A percentile compares a stretch with the other conserved stretches of the same genome.
Evolutionary conservation across 441 rosid species (phyloP).

Genomic region (Erodium moschatum): DNA sequence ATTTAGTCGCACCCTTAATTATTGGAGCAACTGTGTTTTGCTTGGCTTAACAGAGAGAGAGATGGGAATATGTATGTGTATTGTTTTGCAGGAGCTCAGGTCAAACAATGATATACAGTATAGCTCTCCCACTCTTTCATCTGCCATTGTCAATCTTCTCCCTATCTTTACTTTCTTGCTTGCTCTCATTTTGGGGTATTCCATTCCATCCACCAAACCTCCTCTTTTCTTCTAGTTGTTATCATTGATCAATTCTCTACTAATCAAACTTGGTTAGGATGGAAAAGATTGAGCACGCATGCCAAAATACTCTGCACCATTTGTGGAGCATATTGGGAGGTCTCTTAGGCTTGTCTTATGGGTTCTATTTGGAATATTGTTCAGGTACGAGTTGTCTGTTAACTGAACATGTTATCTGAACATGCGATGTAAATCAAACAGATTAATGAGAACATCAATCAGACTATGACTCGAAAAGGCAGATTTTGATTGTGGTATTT

Average conservation of each 20-base stretch:
- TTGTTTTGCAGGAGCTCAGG: slow-evolving; percentile 9
- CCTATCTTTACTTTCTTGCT: slow-evolving; percentile 52
- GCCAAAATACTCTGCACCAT: slow-evolving; percentile 46
- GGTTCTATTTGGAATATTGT: slow-evolving; percentile 17
- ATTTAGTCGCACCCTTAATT: background rate
- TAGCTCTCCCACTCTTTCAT: slow-evolving; percentile 41
- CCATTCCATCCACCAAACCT: background rate
- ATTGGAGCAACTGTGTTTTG: background rate
- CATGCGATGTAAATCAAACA: too few species aligned
- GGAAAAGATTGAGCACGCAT: slow-evolving; percentile 45
- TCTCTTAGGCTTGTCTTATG: slow-evolving; percentile 23
- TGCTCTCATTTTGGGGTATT: slow-evolving; percentile 36
- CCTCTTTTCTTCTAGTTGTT: background rate
- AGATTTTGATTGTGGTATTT: background rate
- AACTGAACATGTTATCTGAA: background rate
- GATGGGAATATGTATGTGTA: background rate
- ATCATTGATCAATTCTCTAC: background rate
- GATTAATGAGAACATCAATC: too few species aligned
- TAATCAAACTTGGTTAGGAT: slow-evolving; percentile 23
- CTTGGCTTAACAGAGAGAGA: background rate
- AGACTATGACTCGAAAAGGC: too few species aligned
- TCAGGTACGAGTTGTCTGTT: background rate
- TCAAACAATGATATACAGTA: slow-evolving; percentile 28
- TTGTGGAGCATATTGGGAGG: slow-evolving; percentile 43
- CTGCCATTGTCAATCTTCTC: slow-evolving; percentile 41